Evolutionary conservation across 805 yeast genomes (phyloP), one percentile per base, ranked within the genome.

Genomic region (Pichia phayaonensis): DNA sequence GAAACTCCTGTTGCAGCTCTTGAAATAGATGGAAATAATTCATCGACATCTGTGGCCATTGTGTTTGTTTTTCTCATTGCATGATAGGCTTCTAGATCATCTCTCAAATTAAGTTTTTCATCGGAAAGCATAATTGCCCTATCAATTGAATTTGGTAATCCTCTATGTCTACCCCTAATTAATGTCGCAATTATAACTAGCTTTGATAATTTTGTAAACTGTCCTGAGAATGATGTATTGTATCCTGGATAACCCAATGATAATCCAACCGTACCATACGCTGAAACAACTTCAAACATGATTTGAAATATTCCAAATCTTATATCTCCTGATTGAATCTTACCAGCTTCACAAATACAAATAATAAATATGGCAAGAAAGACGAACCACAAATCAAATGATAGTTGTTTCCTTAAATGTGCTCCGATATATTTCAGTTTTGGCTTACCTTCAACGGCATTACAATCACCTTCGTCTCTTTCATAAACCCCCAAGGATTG

Each of bases 81-180:
- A 54, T 75, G 83, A 27, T 72, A 63, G 40, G 79, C 84, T 65
- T 83, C 86, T 13, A 77, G 68, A 52, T 69, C 72, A 66, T 85
- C 94, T 58, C 85, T 71, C 58, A 72, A 68, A 26, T 76, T 75
- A 76, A 84, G 73, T 54, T 79, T 76, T 16, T 81, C 84, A 48
- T 84, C 79, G 8, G 95, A 92, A 46, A 92, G 66, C 75, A 92
- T 83, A 56, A 94, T 86, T 38, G 99, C 98, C 64, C 99, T 81
- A 68, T 94, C 99, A 51, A 94, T 76, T 0, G 90, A 73, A 63
- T 92, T 90, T 1, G 99, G 99, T 52, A 94, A 73, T 38, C 98
- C 98, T 76, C 99, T 87, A 61, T 90, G 97, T 52, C 97, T 76
- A 11, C 99, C 98, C 71, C 99, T 80, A 43, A 94, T 76, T 86